phyloP scores from a whole-genome alignment of 306 rosid species.

The Rosa rugosa region DNA sequence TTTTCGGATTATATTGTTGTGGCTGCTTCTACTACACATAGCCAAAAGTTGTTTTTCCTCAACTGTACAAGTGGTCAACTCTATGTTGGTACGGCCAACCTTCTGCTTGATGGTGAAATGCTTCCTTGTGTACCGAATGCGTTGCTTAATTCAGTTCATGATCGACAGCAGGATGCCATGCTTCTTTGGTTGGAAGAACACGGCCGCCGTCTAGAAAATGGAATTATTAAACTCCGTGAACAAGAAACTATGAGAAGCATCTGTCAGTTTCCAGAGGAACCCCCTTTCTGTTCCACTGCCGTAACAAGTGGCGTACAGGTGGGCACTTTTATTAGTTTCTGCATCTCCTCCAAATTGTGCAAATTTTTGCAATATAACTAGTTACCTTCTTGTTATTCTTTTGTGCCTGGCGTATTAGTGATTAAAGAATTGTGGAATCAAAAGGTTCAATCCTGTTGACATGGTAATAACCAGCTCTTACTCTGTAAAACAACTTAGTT shows the following conservation, averaged over 20 bases:
- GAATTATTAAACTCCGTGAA: slow-evolving; percentile 62
- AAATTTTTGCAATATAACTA: background rate
- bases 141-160: slow-evolving; percentile 48
- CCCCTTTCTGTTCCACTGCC: slow-evolving; percentile 74
- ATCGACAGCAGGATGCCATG: slow-evolving; percentile 74
- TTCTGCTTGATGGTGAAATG: slow-evolving; percentile 53
- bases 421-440: slow-evolving; percentile 11
- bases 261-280: slow-evolving; percentile 68
- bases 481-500: background rate
- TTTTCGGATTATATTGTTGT: slow-evolving; percentile 57
- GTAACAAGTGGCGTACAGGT: slow-evolving; percentile 81
- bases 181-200: slow-evolving; percentile 95
- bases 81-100: slow-evolving; percentile 61
- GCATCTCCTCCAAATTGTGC: background rate
- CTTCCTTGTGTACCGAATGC: slow-evolving; percentile 76
- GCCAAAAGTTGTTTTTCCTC: slow-evolving; percentile 63
- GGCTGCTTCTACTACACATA: slow-evolving; percentile 54
- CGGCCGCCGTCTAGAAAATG: slow-evolving; percentile 65
- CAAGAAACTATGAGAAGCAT: slow-evolving; percentile 45
- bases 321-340: slow-evolving; percentile 12
- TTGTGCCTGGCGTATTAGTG: background rate
- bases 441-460: slow-evolving; percentile 13
- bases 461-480: background rate
- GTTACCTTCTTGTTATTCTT: slow-evolving; percentile 8
- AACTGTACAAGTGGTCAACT: slow-evolving; percentile 72